These are phyloP conservation scores for Pleurotus ostreatus DNA, from an alignment of 768 basidiomycete species.

Conservation along the genomic window DNA sequence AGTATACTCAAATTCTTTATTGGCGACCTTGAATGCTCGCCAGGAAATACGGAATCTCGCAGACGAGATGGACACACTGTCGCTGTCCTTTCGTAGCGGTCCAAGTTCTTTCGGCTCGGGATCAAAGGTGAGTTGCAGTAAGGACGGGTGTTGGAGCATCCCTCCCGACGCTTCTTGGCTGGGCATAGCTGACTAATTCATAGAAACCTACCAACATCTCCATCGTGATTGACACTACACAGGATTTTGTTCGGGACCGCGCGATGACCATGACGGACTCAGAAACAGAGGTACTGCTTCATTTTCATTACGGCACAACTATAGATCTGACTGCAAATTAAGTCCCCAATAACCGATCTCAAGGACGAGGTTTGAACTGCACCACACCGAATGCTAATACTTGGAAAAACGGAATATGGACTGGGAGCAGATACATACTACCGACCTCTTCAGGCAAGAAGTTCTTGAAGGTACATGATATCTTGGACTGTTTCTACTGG, in stretches of 20 bases:
- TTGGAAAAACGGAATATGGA: background rate
- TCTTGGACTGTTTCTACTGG: background rate
- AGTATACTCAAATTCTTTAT: constrained; percentile 29
- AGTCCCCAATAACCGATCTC: background rate
- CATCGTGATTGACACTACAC: constrained; percentile 62
- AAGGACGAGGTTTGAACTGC: background rate
- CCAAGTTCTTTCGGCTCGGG: constrained; percentile 5
- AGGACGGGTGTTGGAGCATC: background rate
- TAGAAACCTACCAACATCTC: constrained; percentile 47
- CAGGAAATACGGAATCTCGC: constrained; percentile 38
- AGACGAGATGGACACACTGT: constrained; percentile 42
- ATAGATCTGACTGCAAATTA: no score
- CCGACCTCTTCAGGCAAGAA: background rate
- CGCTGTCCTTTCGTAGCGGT: constrained; percentile 37
- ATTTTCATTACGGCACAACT: background rate
- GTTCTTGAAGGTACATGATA: background rate
- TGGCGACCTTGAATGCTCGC: constrained; percentile 29
- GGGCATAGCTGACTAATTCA: background rate
- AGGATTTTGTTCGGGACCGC: constrained; percentile 42
- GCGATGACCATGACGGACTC: constrained; percentile 5
- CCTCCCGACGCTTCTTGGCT: background rate
- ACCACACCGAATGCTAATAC: background rate
- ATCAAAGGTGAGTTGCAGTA: constrained; percentile 8
- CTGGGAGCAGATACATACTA: background rate
- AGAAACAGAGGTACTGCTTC: background rate